A percentile compares a stretch with the other conserved stretches of the same genome.
Evolutionary conservation across 2,329 filamentous ascomycete genomes (phyloP).

Genomic region (Aspergillus texensis): DNA sequence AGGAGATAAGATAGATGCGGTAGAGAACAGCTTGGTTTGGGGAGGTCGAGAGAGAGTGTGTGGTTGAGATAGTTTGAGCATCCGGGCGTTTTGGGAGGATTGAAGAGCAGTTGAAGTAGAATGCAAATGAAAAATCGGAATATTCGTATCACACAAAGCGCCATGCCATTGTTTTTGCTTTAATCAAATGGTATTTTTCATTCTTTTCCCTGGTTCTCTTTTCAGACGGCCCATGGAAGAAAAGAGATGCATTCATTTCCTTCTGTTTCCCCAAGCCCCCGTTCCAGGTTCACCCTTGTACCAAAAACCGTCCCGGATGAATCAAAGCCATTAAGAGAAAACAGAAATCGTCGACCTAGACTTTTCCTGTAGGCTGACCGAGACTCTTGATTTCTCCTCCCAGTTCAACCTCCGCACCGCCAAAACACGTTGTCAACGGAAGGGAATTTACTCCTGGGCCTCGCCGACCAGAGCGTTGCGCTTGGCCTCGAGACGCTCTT

Average conservation of each 20-base stretch:
- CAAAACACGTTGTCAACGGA: constrained; percentile 35
- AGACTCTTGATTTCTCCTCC: constrained; percentile 33
- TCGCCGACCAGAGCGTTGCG: constrained; percentile 80
- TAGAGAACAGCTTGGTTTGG: constrained; percentile 3
- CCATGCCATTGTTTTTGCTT: constrained; percentile 31
- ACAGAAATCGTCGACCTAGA: constrained; percentile 31
- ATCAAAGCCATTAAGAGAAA: constrained; percentile 26
- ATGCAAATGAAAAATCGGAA: constrained; percentile 16
- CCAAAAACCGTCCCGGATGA: constrained; percentile 21
- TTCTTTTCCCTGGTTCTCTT: constrained; percentile 17
- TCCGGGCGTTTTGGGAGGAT: not conserved
- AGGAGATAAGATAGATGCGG: constrained; percentile 7
- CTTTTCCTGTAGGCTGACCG: constrained; percentile 31
- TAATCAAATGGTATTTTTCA: constrained; percentile 26
- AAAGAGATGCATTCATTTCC: constrained; percentile 6
- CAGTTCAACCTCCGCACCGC: constrained; percentile 42
- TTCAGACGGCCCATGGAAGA: constrained; percentile 10
- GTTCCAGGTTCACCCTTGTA: constrained; percentile 13
- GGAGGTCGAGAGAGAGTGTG: not conserved
- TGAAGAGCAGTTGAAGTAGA: constrained; percentile 10
- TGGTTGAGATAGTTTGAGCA: not conserved
- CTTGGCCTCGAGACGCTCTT: constrained; percentile 90
- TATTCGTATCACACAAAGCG: constrained; percentile 31
- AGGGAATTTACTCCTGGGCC: constrained; percentile 52
- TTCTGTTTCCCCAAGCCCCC: constrained; percentile 17